Conservation (phyloP, 2,329 filamentous ascomycete species). For the Aspergillus bombycis region DNA sequence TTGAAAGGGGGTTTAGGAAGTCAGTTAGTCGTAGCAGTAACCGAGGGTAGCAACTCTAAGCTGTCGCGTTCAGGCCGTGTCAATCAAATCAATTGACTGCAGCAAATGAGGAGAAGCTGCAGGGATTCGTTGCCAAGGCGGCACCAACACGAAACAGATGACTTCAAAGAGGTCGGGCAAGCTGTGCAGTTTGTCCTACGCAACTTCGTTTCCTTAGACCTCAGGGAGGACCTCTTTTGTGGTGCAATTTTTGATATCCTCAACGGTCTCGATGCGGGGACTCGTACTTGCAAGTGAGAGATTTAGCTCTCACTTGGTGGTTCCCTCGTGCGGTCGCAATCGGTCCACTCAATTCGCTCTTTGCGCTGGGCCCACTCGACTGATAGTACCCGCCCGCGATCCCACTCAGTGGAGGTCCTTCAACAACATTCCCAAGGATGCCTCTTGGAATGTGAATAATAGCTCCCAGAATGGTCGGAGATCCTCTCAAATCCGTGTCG, state of each 20-base stretch:
- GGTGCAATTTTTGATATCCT: background rate
- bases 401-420: slow-evolving; percentile 12
- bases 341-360: slow-evolving; percentile 17
- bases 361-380: slow-evolving; percentile 13
- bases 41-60: slow-evolving; percentile 1
- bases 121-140: slow-evolving; percentile 8
- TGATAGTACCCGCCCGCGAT: slow-evolving; percentile 9
- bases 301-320: slow-evolving; percentile 30
- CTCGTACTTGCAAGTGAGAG: slow-evolving; percentile 30
- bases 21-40: background rate
- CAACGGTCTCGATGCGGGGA: slow-evolving; percentile 24
- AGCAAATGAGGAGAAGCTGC: slow-evolving; percentile 15
- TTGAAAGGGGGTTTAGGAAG: background rate
- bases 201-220: background rate
- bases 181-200: background rate
- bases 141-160: background rate
- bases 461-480: background rate
- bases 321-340: slow-evolving; percentile 27
- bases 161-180: background rate
- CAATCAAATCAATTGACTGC: background rate
- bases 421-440: background rate
- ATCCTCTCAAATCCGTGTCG: background rate
- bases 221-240: background rate
- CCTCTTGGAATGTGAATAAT: background rate
- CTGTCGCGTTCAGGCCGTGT: slow-evolving; percentile 4